Conservation (phyloP, 768 basidiomycete species). For the Hysterangium stoloniferum region DNA sequence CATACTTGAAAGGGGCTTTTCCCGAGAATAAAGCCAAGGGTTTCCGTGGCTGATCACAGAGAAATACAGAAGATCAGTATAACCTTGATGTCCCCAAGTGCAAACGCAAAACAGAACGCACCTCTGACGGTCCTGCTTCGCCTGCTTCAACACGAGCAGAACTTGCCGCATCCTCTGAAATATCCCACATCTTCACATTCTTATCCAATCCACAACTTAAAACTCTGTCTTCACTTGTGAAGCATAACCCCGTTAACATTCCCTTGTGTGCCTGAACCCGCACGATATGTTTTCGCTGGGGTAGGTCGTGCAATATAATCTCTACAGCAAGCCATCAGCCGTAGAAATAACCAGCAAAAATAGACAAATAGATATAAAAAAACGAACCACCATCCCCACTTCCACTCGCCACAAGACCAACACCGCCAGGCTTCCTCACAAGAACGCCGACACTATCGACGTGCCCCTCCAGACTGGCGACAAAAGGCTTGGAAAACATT, state of each 20-base stretch:
- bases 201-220: slow-evolving; percentile 80
- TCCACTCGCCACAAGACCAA: slow-evolving; percentile 80
- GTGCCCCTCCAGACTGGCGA: slow-evolving; percentile 86
- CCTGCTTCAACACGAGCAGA: slow-evolving; percentile 20
- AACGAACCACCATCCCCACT: slow-evolving; percentile 87
- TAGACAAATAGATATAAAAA: background rate
- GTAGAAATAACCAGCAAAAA: too few species aligned
- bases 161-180: too few species aligned
- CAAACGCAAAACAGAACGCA: slow-evolving; percentile 17
- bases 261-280: slow-evolving; percentile 75
- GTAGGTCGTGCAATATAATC: slow-evolving; percentile 78
- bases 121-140: slow-evolving; percentile 34
- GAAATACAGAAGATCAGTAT: slow-evolving; percentile 11
- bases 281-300: slow-evolving; percentile 43
- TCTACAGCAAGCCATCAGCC: slow-evolving; percentile 39
- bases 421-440: slow-evolving; percentile 59
- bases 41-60: slow-evolving; percentile 32
- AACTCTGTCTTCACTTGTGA: slow-evolving; percentile 52
- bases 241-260: slow-evolving; percentile 77
- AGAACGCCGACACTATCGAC: slow-evolving; percentile 89
- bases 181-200: slow-evolving; percentile 76
- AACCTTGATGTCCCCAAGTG: background rate
- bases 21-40: slow-evolving; percentile 76
- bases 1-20: slow-evolving; percentile 88
- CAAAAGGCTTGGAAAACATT: slow-evolving; percentile 96